phyloP scores from a whole-genome alignment of 345 rosid genomes.

The Sisymbrium altissimum region DNA sequence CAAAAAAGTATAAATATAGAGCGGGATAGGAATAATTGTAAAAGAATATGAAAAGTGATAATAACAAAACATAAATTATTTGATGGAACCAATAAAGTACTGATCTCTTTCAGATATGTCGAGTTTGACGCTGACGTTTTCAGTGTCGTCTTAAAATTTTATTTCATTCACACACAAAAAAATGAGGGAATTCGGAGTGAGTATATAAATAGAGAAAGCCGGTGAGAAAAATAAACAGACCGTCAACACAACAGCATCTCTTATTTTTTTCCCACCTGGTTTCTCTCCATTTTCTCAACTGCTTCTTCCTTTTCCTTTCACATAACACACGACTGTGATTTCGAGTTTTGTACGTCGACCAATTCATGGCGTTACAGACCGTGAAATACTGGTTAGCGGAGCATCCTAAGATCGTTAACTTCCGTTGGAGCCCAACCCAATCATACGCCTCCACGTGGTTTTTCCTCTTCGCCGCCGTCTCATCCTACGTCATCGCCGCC shows the following conservation, averaged over 20 bases:
- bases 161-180: slow-evolving; percentile 14
- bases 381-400: slow-evolving; percentile 56
- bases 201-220: slow-evolving; percentile 5
- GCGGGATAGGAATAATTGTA: not conserved
- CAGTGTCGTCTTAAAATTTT: not conserved
- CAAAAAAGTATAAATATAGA: not conserved
- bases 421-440: slow-evolving; percentile 78
- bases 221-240: not conserved
- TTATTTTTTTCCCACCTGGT: slow-evolving; percentile 1
- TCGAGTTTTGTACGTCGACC: not conserved
- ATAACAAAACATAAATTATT: not conserved
- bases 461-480: slow-evolving; percentile 61
- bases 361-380: slow-evolving; percentile 8
- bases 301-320: not conserved
- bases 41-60: not conserved
- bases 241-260: not conserved
- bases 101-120: not conserved
- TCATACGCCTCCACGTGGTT: slow-evolving; percentile 93
- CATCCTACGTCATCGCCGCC: slow-evolving; percentile 50
- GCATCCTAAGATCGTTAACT: slow-evolving; percentile 73
- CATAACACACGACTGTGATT: slow-evolving; percentile 8
- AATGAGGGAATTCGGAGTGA: not conserved
- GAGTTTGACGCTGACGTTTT: slow-evolving; percentile 23
- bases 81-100: not conserved
- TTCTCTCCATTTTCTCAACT: too few relatives aligned